Evolutionary conservation across 306 rosid species (phyloP).

Genomic region (Senna siamea): DNA sequence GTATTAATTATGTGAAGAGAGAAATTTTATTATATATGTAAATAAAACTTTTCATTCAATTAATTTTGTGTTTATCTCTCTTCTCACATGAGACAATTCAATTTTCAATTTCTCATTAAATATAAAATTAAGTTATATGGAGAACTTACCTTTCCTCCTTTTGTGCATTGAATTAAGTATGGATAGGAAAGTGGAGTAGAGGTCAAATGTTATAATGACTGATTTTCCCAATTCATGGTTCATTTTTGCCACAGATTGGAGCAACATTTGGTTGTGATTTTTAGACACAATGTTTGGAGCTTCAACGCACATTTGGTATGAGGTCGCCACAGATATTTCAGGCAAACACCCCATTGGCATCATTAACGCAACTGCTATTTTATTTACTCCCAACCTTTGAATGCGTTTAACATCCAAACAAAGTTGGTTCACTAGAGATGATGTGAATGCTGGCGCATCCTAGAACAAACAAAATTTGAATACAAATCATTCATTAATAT

Average conservation of each 20-base stretch:
- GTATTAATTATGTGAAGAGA: no score
- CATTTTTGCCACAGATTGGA: slow-evolving; percentile 37
- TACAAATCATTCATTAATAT: no score
- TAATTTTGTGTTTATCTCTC: no score
- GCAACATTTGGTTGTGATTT: slow-evolving; percentile 48
- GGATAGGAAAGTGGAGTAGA: slow-evolving; percentile 28
- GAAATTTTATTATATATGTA: no score
- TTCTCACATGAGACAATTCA: no score
- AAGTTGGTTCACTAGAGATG: slow-evolving; percentile 45
- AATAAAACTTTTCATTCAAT: no score
- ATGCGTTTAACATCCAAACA: slow-evolving; percentile 43
- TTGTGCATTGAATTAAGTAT: slow-evolving; percentile 21
- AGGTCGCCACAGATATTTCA: not conserved
- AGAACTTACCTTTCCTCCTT: not conserved
- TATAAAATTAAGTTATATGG: no score
- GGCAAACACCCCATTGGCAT: slow-evolving; percentile 62
- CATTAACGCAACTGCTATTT: slow-evolving; percentile 45
- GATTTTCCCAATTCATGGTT: slow-evolving; percentile 25
- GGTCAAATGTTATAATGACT: slow-evolving; percentile 42
- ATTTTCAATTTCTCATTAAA: no score
- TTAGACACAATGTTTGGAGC: slow-evolving; percentile 34
- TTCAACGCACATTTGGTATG: slow-evolving; percentile 18
- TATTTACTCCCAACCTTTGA: slow-evolving; percentile 40
- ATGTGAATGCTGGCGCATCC: slow-evolving; percentile 36
- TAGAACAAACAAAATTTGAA: not conserved